These are phyloP conservation scores for Aspergillus candidus DNA, from an alignment of 2,329 filamentous ascomycete genomes.

Conservation along the genomic window DNA sequence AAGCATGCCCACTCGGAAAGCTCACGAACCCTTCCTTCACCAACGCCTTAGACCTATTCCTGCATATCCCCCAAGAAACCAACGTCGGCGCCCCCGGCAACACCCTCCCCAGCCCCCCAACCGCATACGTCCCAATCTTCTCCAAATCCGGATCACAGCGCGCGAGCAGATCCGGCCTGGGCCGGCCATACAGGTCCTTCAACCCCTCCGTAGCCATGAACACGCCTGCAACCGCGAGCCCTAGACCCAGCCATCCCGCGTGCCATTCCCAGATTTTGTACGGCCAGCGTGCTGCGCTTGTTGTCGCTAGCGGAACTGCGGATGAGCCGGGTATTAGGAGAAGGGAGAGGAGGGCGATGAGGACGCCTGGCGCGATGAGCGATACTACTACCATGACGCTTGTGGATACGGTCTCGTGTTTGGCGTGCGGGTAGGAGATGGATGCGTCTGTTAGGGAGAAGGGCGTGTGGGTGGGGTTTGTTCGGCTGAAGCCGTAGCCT, in stretches of 20 bases:
- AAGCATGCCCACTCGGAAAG: conserved; percentile 73
- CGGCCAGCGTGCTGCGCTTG: conserved; percentile 62
- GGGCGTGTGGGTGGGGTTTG: conserved; percentile 61
- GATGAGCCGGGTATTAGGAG: conserved; percentile 66
- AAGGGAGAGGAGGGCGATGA: conserved; percentile 64
- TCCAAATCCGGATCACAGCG: conserved; percentile 70
- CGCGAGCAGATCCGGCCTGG: conserved; percentile 57
- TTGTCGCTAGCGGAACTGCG: too few relatives aligned
- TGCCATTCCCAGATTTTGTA: conserved; percentile 90
- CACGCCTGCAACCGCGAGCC: conserved; percentile 61
- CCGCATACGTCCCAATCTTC: conserved; percentile 54
- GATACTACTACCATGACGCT: conserved; percentile 59
- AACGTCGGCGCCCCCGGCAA: conserved; percentile 57
- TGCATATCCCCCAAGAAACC: conserved; percentile 72
- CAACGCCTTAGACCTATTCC: conserved; percentile 50
- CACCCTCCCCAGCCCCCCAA: conserved; percentile 55
- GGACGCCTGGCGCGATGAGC: conserved; percentile 57
- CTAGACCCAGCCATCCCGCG: conserved; percentile 75
- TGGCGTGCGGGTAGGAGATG: conserved; percentile 71
- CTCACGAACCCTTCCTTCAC: conserved; percentile 78
- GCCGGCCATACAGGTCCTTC: conserved; percentile 67
- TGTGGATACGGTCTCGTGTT: conserved; percentile 65
- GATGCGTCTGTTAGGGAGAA: conserved; percentile 68
- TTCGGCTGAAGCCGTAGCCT: conserved; percentile 53
- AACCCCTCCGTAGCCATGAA: conserved; percentile 80